A percentile compares a stretch with the other conserved stretches of the same genome.
Conservation (phyloP, 2,329 filamentous ascomycete genomes). For the Echinosphaeria canescens region DNA sequence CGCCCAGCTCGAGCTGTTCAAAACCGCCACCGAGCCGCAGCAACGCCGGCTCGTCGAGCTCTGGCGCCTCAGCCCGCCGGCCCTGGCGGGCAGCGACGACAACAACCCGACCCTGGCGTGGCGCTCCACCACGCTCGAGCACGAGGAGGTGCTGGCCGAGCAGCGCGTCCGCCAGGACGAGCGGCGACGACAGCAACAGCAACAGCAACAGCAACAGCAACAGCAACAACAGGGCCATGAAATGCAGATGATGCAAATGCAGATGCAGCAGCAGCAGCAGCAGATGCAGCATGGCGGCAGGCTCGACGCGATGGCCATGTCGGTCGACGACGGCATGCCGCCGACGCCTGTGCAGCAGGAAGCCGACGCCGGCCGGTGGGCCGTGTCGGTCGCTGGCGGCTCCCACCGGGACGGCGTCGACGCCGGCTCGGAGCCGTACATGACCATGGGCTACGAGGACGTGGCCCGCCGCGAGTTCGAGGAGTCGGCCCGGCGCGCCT, state of each 20-base stretch:
- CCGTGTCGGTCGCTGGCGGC: conserved; percentile 6
- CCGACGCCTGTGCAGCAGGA: conserved; percentile 24
- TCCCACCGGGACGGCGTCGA: no score
- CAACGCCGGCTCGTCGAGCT: conserved; percentile 58
- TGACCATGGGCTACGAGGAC: conserved; percentile 59
- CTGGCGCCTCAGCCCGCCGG: conserved; percentile 64
- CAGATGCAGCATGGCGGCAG: no score
- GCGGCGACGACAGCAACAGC: conserved; percentile 26
- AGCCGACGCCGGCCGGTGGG: conserved; percentile 28
- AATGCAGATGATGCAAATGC: no score
- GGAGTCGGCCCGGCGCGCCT: conserved; percentile 16
- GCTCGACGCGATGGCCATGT: conserved; percentile 7
- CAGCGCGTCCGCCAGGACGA: no score
- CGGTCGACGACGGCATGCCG: conserved; percentile 26
- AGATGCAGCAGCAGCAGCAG: conserved; percentile 16
- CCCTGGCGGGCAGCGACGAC: conserved; percentile 36
- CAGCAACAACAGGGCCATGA: conserved; percentile 4
- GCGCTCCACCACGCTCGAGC: conserved; percentile 28
- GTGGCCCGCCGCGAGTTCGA: conserved; percentile 43
- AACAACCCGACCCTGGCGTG: conserved; percentile 30
- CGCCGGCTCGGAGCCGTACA: conserved; percentile 58
- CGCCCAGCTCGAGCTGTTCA: conserved; percentile 61
- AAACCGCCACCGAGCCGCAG: conserved; percentile 50
- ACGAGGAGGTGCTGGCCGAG: conserved; percentile 35
- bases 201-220: conserved; percentile 18